Conservation (phyloP, 169 alveolate species). For the Cytauxzoon felis region DNA sequence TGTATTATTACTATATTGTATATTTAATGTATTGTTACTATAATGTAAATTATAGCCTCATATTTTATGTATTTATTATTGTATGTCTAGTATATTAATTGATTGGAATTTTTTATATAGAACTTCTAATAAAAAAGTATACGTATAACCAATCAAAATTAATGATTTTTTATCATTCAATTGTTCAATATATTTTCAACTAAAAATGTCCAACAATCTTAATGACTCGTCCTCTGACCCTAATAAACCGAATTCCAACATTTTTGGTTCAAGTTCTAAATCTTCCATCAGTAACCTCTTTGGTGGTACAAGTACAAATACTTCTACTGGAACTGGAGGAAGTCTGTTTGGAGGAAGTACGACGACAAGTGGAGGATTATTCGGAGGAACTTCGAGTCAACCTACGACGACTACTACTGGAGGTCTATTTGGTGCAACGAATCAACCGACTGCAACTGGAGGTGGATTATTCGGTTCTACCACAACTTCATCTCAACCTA, state of each 20-base stretch:
- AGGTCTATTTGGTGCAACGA: not conserved
- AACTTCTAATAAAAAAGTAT: too few relatives aligned
- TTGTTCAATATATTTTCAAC: too few relatives aligned
- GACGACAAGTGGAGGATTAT: not conserved
- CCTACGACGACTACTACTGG: conserved; percentile 4
- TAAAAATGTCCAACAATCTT: too few relatives aligned
- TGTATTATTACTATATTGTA: too few relatives aligned
- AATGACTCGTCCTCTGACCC: too few relatives aligned
- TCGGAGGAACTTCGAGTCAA: conserved; percentile 2
- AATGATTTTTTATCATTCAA: too few relatives aligned
- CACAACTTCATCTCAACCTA: not conserved
- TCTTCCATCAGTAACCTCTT: conserved; percentile 6
- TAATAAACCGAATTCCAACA: not conserved
- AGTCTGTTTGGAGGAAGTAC: not conserved
- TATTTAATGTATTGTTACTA: too few relatives aligned
- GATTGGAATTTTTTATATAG: too few relatives aligned
- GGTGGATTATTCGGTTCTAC: not conserved
- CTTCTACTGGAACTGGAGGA: not conserved
- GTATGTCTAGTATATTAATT: too few relatives aligned
- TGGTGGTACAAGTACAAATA: not conserved
- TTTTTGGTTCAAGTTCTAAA: conserved; percentile 8
- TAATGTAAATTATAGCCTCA: too few relatives aligned
- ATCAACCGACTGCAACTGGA: not conserved
- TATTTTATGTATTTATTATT: too few relatives aligned
- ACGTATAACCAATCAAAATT: too few relatives aligned